A percentile compares a stretch with the other conserved stretches of the same genome.
These are phyloP conservation scores for Talaromyces pinophilus DNA, from an alignment of 2,329 filamentous ascomycete genomes.

Conservation along the genomic window DNA sequence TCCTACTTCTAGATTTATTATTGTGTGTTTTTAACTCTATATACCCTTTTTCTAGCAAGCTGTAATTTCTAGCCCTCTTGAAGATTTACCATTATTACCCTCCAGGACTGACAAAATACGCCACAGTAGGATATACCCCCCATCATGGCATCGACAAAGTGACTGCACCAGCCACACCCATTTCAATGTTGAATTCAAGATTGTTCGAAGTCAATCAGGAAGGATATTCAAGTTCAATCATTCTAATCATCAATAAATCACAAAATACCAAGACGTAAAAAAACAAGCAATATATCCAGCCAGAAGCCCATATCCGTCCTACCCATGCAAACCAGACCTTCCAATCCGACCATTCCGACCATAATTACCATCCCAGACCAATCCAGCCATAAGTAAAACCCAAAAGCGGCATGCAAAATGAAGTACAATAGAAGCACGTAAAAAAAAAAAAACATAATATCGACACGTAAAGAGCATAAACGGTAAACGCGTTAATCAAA, in stretches of 20 bases:
- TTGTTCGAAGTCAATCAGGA: neutral
- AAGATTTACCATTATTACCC: neutral
- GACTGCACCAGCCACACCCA: too few species aligned
- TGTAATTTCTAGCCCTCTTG: neutral
- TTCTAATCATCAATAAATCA: neutral
- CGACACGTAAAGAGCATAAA: neutral
- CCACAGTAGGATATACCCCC: neutral
- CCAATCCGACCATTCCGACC: neutral
- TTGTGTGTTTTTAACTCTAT: neutral
- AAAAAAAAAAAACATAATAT: neutral
- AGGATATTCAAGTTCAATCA: neutral
- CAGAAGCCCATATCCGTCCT: conserved; percentile 5
- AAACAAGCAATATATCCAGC: conserved; percentile 6
- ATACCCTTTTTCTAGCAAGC: neutral
- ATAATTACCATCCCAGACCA: neutral
- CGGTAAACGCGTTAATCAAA: neutral
- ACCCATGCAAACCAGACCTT: conserved; percentile 2
- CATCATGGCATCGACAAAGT: conserved; percentile 5
- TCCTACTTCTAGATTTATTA: neutral
- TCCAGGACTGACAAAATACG: neutral
- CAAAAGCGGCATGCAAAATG: conserved; percentile 2
- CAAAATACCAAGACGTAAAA: neutral
- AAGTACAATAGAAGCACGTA: neutral
- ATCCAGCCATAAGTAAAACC: neutral
- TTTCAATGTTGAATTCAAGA: neutral